Evolutionary conservation across 805 yeast genomes (phyloP).

Genomic region (Vanderwaltozyma yarrowii): DNA sequence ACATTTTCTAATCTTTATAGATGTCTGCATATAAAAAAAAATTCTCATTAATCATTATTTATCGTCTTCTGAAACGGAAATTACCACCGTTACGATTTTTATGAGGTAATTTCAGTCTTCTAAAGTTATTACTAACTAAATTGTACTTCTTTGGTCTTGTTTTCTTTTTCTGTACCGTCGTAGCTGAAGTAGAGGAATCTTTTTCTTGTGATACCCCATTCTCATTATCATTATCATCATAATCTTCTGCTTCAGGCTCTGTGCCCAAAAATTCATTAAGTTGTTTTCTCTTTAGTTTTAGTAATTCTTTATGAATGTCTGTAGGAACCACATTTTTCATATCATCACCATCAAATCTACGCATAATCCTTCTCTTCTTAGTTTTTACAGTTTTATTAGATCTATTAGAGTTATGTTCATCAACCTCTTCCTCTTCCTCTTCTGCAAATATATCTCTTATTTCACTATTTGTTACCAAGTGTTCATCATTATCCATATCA

Average conservation of each 20-base stretch:
- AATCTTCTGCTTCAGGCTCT: conserved; percentile 1
- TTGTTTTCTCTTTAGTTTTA: conserved; percentile 18
- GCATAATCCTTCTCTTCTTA: conserved; percentile 8
- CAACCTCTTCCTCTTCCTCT: conserved; percentile 12
- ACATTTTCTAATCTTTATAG: conserved; percentile 1
- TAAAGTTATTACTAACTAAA: conserved; percentile 39
- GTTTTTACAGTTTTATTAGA: background rate
- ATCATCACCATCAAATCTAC: conserved; percentile 5
- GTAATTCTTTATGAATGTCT: conserved; percentile 18
- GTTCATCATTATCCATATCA: conserved; percentile 5
- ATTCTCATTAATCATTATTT: background rate
- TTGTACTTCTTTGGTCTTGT: conserved; percentile 23
- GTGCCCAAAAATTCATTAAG: conserved; percentile 11
- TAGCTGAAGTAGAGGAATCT: conserved; percentile 1
- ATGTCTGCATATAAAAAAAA: conserved; percentile 2
- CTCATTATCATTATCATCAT: conserved; percentile 1
- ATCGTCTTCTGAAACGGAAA: conserved; percentile 1
- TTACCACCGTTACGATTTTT: conserved; percentile 1
- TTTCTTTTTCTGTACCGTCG: conserved; percentile 16
- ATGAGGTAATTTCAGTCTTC: conserved; percentile 36
- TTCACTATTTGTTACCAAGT: conserved; percentile 3
- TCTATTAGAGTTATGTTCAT: background rate
- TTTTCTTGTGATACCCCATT: conserved; percentile 8
- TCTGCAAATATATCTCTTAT: conserved; percentile 8
- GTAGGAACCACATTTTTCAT: conserved; percentile 3